These are phyloP conservation scores for Podospora didyma DNA, from an alignment of 495 filamentous ascomycete genomes.

Conservation along the genomic window DNA sequence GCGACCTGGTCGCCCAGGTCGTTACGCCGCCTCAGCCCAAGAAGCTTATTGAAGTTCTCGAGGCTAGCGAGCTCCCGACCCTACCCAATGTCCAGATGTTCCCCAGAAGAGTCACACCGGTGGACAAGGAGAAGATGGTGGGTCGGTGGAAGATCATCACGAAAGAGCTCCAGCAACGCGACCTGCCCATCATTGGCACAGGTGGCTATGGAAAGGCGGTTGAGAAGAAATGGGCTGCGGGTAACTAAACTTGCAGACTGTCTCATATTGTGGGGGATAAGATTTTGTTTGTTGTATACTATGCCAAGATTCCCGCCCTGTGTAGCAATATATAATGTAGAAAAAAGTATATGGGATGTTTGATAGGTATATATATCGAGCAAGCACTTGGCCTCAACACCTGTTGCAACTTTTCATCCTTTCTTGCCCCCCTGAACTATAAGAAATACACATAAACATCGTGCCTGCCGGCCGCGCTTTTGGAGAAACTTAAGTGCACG, in stretches of 20 bases:
- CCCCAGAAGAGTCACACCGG: conserved; percentile 54
- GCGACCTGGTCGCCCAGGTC: conserved; percentile 51
- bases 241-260: not conserved
- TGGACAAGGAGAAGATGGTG: conserved; percentile 67
- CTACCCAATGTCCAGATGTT: conserved; percentile 70
- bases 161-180: conserved; percentile 60
- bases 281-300: conserved; percentile 3
- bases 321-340: too few species aligned
- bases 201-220: conserved; percentile 18
- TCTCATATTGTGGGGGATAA: not conserved
- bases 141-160: conserved; percentile 86
- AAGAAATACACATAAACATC: too few species aligned
- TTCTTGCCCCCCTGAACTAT: too few species aligned
- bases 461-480: too few species aligned
- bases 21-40: conserved; percentile 55
- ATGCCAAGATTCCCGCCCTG: not conserved
- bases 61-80: conserved; percentile 36
- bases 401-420: too few species aligned
- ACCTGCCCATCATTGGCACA: conserved; percentile 48
- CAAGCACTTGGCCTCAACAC: too few species aligned
- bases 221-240: conserved; percentile 27
- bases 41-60: conserved; percentile 46
- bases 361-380: too few species aligned
- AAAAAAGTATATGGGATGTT: too few species aligned
- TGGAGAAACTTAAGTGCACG: too few species aligned